phyloP scores from a whole-genome alignment of 208 protist species.

The Wallacemonas sp. region DNA sequence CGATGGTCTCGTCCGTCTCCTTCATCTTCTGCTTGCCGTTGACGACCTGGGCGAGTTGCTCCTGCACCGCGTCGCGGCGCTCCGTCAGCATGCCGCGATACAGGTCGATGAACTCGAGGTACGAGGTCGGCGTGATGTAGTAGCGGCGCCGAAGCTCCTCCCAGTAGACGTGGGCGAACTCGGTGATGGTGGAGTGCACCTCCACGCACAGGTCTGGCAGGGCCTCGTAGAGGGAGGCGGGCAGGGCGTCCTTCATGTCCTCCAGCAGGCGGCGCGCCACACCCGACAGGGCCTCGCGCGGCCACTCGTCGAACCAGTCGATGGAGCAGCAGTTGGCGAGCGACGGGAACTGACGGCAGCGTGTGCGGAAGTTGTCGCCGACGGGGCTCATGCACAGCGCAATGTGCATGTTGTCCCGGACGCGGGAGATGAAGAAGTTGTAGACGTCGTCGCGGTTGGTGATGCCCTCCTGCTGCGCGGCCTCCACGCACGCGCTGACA shows the following conservation, averaged over 20 bases:
- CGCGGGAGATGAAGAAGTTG: constrained; percentile 94
- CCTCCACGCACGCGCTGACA: constrained; percentile 90
- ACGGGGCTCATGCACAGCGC: constrained; percentile 97
- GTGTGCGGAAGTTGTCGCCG: constrained; percentile 93
- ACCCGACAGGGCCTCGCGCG: constrained; percentile 90
- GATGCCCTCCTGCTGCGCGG: constrained; percentile 87
- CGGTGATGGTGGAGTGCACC: constrained; percentile 78
- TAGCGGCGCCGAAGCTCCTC: constrained; percentile 93
- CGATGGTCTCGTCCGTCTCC: constrained; percentile 93
- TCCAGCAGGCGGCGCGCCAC: constrained; percentile 88
- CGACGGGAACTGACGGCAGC: constrained; percentile 97
- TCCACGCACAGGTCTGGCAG: constrained; percentile 88
- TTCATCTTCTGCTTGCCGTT: constrained; percentile 93
- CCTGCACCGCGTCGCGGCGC: constrained; percentile 72
- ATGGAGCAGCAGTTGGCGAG: constrained; percentile 98
- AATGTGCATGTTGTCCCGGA: constrained; percentile 96
- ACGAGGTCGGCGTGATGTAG: constrained; percentile 95
- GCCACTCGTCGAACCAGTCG: constrained; percentile 98
- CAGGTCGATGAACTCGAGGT: constrained; percentile 95
- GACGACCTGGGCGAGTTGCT: constrained; percentile 88
- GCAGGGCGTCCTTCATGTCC: constrained; percentile 40
- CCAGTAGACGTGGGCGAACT: constrained; percentile 82
- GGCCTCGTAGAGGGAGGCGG: constrained; percentile 48
- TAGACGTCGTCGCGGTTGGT: constrained; percentile 93
- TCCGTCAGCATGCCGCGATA: constrained; percentile 89